Conservation (phyloP, 2,329 filamentous ascomycete genomes). For the Fusarium tricinctum region DNA sequence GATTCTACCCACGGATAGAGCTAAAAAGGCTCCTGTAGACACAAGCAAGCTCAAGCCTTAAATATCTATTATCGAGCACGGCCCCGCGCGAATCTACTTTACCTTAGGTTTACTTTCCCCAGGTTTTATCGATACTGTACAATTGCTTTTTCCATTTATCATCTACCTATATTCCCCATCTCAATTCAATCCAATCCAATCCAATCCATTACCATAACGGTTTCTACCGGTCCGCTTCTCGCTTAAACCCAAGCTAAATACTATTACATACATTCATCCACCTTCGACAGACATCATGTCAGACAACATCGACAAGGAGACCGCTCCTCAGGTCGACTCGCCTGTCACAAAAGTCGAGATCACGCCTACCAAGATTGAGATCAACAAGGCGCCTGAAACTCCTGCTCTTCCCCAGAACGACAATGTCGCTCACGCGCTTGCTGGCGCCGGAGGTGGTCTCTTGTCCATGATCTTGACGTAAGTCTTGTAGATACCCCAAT, state of each 20-base stretch:
- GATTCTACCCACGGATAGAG: too few species aligned
- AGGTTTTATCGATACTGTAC: not conserved
- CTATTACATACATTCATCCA: slow-evolving; percentile 9
- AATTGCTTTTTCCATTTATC: slow-evolving; percentile 9
- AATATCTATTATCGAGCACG: slow-evolving; percentile 39
- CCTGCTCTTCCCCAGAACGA: slow-evolving; percentile 83
- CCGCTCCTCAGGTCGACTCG: slow-evolving; percentile 38
- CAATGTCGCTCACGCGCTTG: slow-evolving; percentile 95
- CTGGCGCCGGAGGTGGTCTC: slow-evolving; percentile 92
- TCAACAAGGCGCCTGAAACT: slow-evolving; percentile 63
- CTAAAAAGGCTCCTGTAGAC: not conserved
- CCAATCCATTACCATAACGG: not conserved
- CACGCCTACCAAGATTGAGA: slow-evolving; percentile 31
- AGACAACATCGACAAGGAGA: slow-evolving; percentile 43
- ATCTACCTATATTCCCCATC: slow-evolving; percentile 10
- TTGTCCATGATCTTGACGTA: slow-evolving; percentile 96
- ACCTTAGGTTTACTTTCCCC: slow-evolving; percentile 38
- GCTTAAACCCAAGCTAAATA: slow-evolving; percentile 24
- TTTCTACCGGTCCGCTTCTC: slow-evolving; percentile 12
- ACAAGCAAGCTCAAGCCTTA: slow-evolving; percentile 16
- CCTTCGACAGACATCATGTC: slow-evolving; percentile 32
- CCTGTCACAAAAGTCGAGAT: slow-evolving; percentile 42
- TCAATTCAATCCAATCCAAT: slow-evolving; percentile 22
- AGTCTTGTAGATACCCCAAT: slow-evolving; percentile 42
- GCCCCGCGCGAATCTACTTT: slow-evolving; percentile 30